Percentiles rank a stretch among this genome's conserved stretches.
Evolutionary conservation across 352 stramenopile species (phyloP).

Genomic region (Aphanomyces astaci): DNA sequence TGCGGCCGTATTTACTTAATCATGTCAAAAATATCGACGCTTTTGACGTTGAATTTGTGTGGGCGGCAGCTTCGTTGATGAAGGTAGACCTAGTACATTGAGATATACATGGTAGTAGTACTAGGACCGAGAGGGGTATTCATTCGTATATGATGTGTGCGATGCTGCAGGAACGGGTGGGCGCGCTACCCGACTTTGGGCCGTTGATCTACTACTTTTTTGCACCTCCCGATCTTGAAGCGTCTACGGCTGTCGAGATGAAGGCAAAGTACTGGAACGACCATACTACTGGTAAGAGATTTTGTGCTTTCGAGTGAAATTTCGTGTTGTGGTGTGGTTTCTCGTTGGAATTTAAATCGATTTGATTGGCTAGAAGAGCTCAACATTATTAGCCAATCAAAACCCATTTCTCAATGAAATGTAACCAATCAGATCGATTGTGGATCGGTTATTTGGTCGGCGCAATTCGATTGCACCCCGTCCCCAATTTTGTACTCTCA

Average conservation of each 20-base stretch:
- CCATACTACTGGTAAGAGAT: too few species aligned
- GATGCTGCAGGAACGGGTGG: constrained; percentile 58
- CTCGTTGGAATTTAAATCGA: neutral
- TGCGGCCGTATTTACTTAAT: constrained; percentile 54
- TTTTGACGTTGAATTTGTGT: constrained; percentile 59
- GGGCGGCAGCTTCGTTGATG: constrained; percentile 71
- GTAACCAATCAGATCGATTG: too few species aligned
- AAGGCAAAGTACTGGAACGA: constrained; percentile 67
- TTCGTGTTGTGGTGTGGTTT: too few species aligned
- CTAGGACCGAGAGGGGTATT: too few species aligned
- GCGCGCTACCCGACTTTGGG: constrained; percentile 67
- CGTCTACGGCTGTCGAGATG: constrained; percentile 48
- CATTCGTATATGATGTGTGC: too few species aligned
- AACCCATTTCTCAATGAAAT: too few species aligned
- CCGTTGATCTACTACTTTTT: constrained; percentile 72
- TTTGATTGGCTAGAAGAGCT: too few species aligned
- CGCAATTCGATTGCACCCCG: too few species aligned
- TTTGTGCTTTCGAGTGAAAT: too few species aligned
- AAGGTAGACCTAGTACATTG: constrained; percentile 38
- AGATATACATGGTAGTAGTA: neutral
- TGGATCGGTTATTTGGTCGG: too few species aligned
- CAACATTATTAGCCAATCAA: too few species aligned
- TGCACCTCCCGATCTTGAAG: constrained; percentile 41
- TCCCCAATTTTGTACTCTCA: too few species aligned
- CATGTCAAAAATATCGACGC: constrained; percentile 27